Evolutionary conservation across 2,329 filamentous ascomycete genomes (phyloP).

Genomic region (Xenosphaeropsis pyriputrescens): DNA sequence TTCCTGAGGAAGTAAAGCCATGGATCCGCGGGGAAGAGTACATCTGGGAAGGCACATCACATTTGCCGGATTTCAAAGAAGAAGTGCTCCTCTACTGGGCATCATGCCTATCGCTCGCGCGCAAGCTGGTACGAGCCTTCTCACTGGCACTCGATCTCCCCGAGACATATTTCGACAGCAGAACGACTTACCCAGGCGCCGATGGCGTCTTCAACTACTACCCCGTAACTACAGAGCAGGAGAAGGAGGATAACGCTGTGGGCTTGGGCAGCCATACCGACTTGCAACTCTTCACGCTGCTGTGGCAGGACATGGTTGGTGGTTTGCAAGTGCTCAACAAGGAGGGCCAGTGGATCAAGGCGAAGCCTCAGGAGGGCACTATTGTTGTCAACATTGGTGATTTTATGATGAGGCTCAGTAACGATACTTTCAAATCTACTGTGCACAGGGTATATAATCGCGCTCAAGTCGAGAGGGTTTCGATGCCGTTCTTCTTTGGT

Average conservation of each 20-base stretch:
- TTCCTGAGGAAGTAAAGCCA: conserved; percentile 26
- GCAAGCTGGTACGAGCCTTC: conserved; percentile 34
- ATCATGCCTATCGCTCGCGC: conserved; percentile 31
- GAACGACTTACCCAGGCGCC: conserved; percentile 33
- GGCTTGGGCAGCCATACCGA: conserved; percentile 32
- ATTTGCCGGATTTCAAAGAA: conserved; percentile 31
- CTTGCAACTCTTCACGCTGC: conserved; percentile 31
- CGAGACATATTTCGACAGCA: conserved; percentile 38
- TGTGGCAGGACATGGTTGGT: conserved; percentile 29
- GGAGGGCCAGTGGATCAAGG: conserved; percentile 27
- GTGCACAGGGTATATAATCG: conserved; percentile 31
- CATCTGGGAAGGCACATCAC: conserved; percentile 33
- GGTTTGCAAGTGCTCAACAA: conserved; percentile 27
- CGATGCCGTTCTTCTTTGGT: conserved; percentile 42
- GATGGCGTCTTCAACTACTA: conserved; percentile 30
- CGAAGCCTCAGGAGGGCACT: conserved; percentile 26
- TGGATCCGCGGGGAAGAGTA: conserved; percentile 32
- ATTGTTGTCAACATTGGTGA: conserved; percentile 37
- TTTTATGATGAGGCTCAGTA: conserved; percentile 33
- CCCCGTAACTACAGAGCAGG: conserved; percentile 20
- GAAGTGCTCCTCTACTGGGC: conserved; percentile 31
- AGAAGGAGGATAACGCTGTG: conserved; percentile 17
- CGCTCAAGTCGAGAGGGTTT: conserved; percentile 26
- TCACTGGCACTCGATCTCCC: conserved; percentile 37
- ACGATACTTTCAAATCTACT: conserved; percentile 31